Evolutionary conservation across 805 yeast species (phyloP).

Genomic region (Ogataea wickerhamii): DNA sequence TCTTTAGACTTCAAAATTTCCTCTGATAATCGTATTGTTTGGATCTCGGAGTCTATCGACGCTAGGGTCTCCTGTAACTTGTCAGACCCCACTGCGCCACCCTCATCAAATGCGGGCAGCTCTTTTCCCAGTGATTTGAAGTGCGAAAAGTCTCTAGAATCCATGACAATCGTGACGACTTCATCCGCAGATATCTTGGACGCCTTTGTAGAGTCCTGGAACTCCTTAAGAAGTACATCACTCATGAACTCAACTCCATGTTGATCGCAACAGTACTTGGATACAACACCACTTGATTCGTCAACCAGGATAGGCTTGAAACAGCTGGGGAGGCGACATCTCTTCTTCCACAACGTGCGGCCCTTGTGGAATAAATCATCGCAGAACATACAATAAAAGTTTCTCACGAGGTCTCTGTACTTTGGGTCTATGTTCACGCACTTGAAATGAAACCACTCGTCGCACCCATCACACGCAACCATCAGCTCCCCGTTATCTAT

Average conservation of each 20-base stretch:
- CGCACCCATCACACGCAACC: conserved; percentile 96
- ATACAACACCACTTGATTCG: conserved; percentile 28
- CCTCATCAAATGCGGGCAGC: conserved; percentile 40
- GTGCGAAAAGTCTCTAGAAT: conserved; percentile 14
- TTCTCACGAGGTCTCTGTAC: conserved; percentile 53
- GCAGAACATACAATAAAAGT: conserved; percentile 74
- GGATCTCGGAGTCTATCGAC: conserved; percentile 20
- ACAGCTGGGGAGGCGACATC: conserved; percentile 64
- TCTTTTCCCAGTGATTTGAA: conserved; percentile 32
- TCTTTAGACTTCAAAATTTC: conserved; percentile 13
- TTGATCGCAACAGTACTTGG: conserved; percentile 72
- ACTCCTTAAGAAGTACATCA: conserved; percentile 22
- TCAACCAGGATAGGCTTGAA: conserved; percentile 44
- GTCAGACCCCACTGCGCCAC: conserved; percentile 1
- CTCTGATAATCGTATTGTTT: conserved; percentile 14
- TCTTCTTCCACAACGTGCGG: conserved; percentile 65
- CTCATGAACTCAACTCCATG: conserved; percentile 58
- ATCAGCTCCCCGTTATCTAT: conserved; percentile 79
- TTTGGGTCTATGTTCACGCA: conserved; percentile 61
- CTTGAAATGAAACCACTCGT: conserved; percentile 87
- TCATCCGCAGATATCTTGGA: conserved; percentile 10
- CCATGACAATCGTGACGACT: conserved; percentile 15
- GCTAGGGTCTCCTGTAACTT: conserved; percentile 14
- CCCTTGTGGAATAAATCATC: conserved; percentile 45
- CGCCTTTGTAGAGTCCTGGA: conserved; percentile 11